Base-by-base conservation (phyloP, 2,329 filamentous ascomycete genomes). In the Fusarium chaquense region DNA sequence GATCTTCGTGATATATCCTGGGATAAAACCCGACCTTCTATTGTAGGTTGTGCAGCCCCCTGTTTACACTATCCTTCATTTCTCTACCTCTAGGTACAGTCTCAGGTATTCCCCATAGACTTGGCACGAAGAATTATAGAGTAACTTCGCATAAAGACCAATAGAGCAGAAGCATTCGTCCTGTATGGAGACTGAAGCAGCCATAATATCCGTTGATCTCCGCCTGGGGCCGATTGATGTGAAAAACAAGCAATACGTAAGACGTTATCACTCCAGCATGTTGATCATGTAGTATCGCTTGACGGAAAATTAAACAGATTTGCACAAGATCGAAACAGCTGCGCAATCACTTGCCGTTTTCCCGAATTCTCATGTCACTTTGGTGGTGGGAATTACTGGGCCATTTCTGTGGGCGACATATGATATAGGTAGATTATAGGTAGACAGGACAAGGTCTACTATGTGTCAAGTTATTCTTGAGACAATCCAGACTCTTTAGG, bases 401-500 rank as follows among this genome's bases (percentile, higher is more conserved):
- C 24, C 20, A 16, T 52, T 43, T 32, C 13, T 38, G 57, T 58
- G 62, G 59, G 28, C 38, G 50, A 50, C 47, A 15, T 22, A 15
- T 56, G 44, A 22, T 58, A 35, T 58, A 35, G 33, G 33, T 9
- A 35, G 15, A 18, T 7, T 58, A 38, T 58, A 35, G 33, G 33
- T 18, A 35, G 15, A 35, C 15, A 35, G 44, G 45, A 47, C 67
- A 67, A 58, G 58, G 67, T 38, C 28, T 33, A 33, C 38, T 35
- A 33, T 32, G 53, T 44, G 51, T 50, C 67, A 65, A 70, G 51
- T 50, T 43, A 24, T 54, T 64, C 56, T 68, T 63, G 63, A 47
- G 67, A 69, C 58, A 46, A 70, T 68, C 67, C 63, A 58, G 63
- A 71, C 67, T 47, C 38, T 55, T 24, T 56, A 47, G 50, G 53